These are phyloP conservation scores for Zoysia japonica DNA, from an alignment of 176 grass and related monocot genomes.

Conservation along the genomic window DNA sequence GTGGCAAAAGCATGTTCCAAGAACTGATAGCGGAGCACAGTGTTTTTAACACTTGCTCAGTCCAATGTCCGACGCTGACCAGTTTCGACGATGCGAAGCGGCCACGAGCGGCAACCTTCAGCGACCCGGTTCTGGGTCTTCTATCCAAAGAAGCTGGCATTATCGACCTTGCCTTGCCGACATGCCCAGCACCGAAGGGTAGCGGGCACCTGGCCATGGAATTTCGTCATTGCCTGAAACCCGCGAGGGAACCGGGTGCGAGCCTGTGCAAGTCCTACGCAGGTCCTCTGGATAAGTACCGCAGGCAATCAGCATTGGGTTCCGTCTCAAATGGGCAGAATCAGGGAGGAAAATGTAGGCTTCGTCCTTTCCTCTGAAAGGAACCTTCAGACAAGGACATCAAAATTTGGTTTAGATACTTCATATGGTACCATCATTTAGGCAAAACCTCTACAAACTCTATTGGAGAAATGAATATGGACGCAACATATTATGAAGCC, in stretches of 20 bases:
- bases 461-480: no score
- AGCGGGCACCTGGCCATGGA: neutral
- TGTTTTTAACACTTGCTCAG: neutral
- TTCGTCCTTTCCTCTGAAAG: neutral
- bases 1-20: neutral
- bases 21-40: neutral
- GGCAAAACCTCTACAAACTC: no score
- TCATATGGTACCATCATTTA: no score
- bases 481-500: no score
- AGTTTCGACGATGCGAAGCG: constrained; percentile 50
- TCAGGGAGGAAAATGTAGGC: neutral
- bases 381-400: neutral
- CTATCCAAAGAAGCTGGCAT: neutral
- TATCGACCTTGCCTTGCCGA: constrained; percentile 2
- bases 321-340: neutral
- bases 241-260: neutral
- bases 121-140: neutral
- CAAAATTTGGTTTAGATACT: neutral
- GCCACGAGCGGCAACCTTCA: constrained; percentile 56
- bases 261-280: neutral
- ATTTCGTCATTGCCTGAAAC: neutral
- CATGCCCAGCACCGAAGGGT: constrained; percentile 10
- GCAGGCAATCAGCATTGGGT: constrained; percentile 7
- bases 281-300: neutral
- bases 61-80: constrained; percentile 63